Evolutionary conservation across 2,329 filamentous ascomycete species (phyloP).

Genomic region (Sporothrix protearum): DNA sequence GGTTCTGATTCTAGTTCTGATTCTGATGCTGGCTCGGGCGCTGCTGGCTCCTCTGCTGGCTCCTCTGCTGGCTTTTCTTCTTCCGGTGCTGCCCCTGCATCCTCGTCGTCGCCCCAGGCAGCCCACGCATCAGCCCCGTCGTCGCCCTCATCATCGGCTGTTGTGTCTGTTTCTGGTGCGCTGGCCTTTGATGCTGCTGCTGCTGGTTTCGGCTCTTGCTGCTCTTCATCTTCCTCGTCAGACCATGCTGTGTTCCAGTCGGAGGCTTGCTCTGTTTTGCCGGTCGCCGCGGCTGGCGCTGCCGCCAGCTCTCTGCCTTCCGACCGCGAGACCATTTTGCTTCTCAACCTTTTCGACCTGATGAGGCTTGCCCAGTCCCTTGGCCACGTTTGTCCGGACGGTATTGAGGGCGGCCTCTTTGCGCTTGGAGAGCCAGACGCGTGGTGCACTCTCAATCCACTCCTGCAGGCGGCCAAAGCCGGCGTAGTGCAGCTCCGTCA

Average conservation of each 20-base stretch:
- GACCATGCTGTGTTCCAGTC: constrained; percentile 83
- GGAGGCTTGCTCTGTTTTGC: constrained; percentile 43
- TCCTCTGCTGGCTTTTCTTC: constrained; percentile 23
- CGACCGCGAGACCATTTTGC: constrained; percentile 65
- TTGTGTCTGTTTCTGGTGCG: background rate
- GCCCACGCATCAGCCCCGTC: constrained; percentile 40
- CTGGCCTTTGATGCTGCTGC: background rate
- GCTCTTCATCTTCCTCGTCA: constrained; percentile 54
- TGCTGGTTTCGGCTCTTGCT: background rate
- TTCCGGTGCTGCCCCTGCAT: constrained; percentile 32
- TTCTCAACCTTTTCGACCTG: constrained; percentile 82
- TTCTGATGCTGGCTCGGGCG: constrained; percentile 38
- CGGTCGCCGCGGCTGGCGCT: constrained; percentile 46
- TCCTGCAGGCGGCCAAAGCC: constrained; percentile 62
- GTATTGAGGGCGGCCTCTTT: constrained; percentile 74
- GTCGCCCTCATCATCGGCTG: constrained; percentile 29
- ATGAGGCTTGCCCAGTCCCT: constrained; percentile 61
- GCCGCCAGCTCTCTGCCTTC: constrained; percentile 61
- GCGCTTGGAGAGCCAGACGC: constrained; percentile 81
- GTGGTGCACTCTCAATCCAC: constrained; percentile 77
- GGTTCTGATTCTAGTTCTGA: constrained; percentile 26
- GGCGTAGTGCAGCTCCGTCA: constrained; percentile 62
- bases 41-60: constrained; percentile 41
- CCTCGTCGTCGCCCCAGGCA: constrained; percentile 37
- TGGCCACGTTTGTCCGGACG: constrained; percentile 65